Evolutionary conservation across 2,329 filamentous ascomycete genomes (phyloP), one percentile per base, ranked within the genome.

Genomic region (Fusarium sacchari): DNA sequence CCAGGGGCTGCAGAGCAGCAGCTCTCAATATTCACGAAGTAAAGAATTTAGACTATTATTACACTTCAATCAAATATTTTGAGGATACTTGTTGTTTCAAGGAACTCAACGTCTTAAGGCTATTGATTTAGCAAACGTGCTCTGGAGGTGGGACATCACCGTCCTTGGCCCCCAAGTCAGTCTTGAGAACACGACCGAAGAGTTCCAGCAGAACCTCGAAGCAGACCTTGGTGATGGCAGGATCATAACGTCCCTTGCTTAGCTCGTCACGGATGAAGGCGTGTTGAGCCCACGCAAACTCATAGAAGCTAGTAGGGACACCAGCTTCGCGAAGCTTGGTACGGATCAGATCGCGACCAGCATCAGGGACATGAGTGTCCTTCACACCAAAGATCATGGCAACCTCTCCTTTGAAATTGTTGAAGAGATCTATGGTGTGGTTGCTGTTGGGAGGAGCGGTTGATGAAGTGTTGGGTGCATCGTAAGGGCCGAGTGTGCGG

Each of bases 241-340:
- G 94, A 80, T 98, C 95, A 79, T 97, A 98, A 32, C 95, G 88
- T n/a, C 95, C 95, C 84, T 97, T 97, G 82, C 93, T 95, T 67
- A 96, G 86, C 85, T 98, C 95, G 79, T 98, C 95, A 24, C 95
- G 88, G 81, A 98, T 97, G 80, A 98, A 98, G 10, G 95, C 95
- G 84, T 97, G 95, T 82, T 97, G 95, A 7, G 95, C 95, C 90
- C 94, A 96, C n/a, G 94, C 93, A 73, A 93, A 91, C 84, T 98
- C 95, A 83, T 96, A 94, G 81, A 94, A 97, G 79, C 90, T 92
- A 78, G 96, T 95, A 15, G 88, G 86, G 10, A 92, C 88, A 15
- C 92, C 92, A 11, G 91, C 90, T 28, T 94, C 94, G 77, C 95
- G 91, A 77, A 97, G 86, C 69, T 94, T 95, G 81, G 90, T 90